phyloP scores from a whole-genome alignment of 1,284 basidiomycete species.

The Cryptococcus sp. region DNA sequence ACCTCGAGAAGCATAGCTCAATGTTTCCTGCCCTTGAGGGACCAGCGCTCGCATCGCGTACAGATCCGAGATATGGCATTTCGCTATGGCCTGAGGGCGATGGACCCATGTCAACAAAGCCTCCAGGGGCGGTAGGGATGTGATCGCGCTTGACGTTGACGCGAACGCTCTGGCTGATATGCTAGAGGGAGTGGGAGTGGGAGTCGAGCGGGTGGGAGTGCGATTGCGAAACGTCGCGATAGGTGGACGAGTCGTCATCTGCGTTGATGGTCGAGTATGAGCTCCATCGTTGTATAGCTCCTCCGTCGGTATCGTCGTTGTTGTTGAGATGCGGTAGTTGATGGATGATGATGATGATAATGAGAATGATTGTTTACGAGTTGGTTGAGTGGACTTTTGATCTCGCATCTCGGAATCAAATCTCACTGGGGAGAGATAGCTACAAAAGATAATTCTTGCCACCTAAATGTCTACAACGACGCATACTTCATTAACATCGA shows the following conservation, averaged over 20 bases:
- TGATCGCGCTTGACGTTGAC: neutral
- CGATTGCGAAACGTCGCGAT: no score
- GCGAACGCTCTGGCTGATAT: no score
- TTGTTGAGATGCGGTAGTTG: no score
- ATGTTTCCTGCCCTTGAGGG: neutral
- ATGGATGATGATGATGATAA: neutral
- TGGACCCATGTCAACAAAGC: conserved; percentile 39
- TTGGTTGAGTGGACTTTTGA: neutral
- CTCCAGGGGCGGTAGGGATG: conserved; percentile 24
- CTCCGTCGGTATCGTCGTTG: no score
- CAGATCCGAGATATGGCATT: conserved; percentile 42
- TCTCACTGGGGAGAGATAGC: neutral
- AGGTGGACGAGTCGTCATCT: no score
- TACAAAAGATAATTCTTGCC: no score
- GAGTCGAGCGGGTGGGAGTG: no score
- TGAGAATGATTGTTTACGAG: conserved; percentile 3
- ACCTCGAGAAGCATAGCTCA: conserved; percentile 21
- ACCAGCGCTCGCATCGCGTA: conserved; percentile 26
- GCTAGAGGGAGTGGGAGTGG: no score
- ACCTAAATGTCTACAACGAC: no score
- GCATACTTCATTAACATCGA: no score
- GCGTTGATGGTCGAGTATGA: no score
- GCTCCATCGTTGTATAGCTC: no score
- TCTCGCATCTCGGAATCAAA: conserved; percentile 11
- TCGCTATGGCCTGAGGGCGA: conserved; percentile 40